phyloP scores from a whole-genome alignment of 257 asterid genomes.

The Plantago ovata region DNA sequence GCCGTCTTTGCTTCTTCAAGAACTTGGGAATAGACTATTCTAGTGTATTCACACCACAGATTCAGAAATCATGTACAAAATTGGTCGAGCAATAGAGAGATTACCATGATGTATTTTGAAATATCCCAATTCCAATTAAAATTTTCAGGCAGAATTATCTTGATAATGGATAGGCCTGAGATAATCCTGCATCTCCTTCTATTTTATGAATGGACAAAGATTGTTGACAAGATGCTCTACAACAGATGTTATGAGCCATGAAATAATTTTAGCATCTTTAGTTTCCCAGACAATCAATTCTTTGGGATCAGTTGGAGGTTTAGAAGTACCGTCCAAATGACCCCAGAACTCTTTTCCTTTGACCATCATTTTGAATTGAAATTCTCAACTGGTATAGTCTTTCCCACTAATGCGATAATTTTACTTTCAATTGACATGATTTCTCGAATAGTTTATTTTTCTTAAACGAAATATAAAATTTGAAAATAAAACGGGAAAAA shows the following conservation, averaged over 20 bases:
- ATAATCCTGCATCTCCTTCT: neutral
- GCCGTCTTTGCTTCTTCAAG: neutral
- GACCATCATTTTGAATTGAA: neutral
- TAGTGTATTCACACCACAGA: neutral
- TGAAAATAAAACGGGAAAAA: too few relatives aligned
- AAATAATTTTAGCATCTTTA: neutral
- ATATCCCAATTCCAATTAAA: neutral
- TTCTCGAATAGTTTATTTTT: too few relatives aligned
- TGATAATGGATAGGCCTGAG: neutral
- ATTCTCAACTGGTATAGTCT: neutral
- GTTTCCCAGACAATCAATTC: neutral
- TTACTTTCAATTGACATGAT: neutral
- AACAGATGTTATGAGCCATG: neutral
- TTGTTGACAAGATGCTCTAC: neutral
- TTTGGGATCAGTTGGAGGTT: neutral
- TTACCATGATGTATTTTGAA: neutral
- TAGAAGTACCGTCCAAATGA: neutral
- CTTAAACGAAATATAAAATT: too few relatives aligned
- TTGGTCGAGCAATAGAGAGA: neutral
- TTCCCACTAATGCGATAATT: neutral
- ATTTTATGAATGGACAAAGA: neutral
- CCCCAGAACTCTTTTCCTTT: neutral
- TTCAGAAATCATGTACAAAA: neutral
- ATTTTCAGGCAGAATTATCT: neutral
- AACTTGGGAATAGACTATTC: neutral